phyloP scores from a whole-genome alignment of 2,329 filamentous ascomycete genomes.

The Phyllosticta citriasiana region DNA sequence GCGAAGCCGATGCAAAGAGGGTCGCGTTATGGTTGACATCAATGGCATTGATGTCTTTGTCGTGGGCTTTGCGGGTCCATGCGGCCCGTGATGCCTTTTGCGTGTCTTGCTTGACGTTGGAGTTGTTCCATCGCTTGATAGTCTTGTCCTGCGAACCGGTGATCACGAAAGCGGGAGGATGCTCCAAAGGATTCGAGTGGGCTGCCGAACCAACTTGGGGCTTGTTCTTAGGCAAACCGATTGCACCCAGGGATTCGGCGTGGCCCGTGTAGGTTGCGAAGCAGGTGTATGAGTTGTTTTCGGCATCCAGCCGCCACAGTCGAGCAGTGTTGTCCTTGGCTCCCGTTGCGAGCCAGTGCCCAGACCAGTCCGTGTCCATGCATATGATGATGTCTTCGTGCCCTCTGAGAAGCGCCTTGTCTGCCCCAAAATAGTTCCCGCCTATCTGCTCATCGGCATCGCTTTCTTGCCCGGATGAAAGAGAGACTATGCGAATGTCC shows the following conservation, averaged over 20 bases:
- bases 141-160: conserved; percentile 95
- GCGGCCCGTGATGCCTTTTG: conserved; percentile 54
- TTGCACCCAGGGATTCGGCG: conserved; percentile 84
- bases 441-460: conserved; percentile 16
- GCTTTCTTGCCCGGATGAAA: conserved; percentile 31
- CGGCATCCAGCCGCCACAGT: conserved; percentile 77
- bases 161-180: conserved; percentile 75
- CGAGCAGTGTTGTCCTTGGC: conserved; percentile 94
- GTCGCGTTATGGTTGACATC: conserved; percentile 64
- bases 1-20: conserved; percentile 92
- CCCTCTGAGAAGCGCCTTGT: conserved; percentile 75
- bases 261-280: conserved; percentile 80
- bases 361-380: conserved; percentile 91
- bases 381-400: conserved; percentile 95
- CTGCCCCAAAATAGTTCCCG: conserved; percentile 73
- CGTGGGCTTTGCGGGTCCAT: conserved; percentile 91
- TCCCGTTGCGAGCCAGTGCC: conserved; percentile 90
- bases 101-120: conserved; percentile 22
- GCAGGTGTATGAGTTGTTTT: conserved; percentile 65
- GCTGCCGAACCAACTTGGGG: conserved; percentile 62
- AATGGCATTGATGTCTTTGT: conserved; percentile 97
- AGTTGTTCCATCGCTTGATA: conserved; percentile 78
- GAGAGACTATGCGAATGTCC: conserved; percentile 77
- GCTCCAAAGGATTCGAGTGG: conserved; percentile 60
- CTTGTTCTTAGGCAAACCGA: conserved; percentile 63